Conservation (phyloP, 768 basidiomycete species). For the Hypsizygus marmoreus region DNA sequence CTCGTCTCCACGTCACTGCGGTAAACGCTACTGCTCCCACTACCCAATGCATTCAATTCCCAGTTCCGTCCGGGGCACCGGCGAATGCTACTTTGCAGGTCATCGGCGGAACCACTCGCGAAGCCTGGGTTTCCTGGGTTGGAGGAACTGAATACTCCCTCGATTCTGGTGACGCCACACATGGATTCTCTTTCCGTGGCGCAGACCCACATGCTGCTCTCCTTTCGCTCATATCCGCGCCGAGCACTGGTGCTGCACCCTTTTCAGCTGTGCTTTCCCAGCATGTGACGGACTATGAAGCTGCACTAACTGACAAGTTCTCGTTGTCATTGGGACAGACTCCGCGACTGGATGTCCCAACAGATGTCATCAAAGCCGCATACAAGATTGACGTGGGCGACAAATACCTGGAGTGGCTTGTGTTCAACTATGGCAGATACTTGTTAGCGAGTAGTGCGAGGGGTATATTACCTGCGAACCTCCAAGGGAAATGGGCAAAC, state of each 20-base stretch:
- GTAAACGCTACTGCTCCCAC: conserved; percentile 18
- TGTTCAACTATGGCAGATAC: conserved; percentile 76
- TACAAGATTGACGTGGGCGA: conserved; percentile 61
- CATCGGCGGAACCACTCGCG: conserved; percentile 37
- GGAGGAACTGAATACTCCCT: conserved; percentile 74
- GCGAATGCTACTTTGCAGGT: conserved; percentile 52
- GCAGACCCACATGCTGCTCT: conserved; percentile 57
- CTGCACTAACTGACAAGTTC: conserved; percentile 47
- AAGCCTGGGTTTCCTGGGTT: conserved; percentile 71
- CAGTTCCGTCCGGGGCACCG: conserved; percentile 29
- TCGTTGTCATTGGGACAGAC: conserved; percentile 60
- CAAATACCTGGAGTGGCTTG: conserved; percentile 69
- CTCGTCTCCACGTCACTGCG: conserved; percentile 35
- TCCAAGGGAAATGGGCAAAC: conserved; percentile 76
- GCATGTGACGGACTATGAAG: conserved; percentile 55
- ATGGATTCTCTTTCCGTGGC: conserved; percentile 64
- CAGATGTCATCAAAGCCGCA: conserved; percentile 53
- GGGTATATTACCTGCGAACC: conserved; percentile 65
- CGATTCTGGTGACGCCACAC: conserved; percentile 56
- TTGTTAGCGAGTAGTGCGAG: conserved; percentile 62
- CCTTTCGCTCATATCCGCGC: conserved; percentile 35
- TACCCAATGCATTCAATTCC: conserved; percentile 32
- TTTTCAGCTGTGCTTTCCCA: conserved; percentile 44
- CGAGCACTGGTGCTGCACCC: conserved; percentile 17
- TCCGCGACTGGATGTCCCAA: conserved; percentile 53